A percentile compares a stretch with the other conserved stretches of the same genome.
Evolutionary conservation across 257 asterid species (phyloP).

Genomic region (Nicotiana knightiana): DNA sequence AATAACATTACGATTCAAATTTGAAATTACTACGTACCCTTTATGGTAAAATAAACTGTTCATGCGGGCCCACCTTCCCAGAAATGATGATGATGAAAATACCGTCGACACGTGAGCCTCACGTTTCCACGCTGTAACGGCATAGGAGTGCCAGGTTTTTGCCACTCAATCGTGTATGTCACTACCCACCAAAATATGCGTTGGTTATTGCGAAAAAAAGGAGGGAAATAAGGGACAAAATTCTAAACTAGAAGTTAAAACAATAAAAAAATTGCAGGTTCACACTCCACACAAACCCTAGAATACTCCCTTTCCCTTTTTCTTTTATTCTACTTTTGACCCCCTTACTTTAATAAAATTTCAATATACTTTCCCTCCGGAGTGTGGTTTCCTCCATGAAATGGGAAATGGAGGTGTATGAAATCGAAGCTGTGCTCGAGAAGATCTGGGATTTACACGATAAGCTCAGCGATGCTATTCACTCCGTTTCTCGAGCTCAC

Average conservation of each 20-base stretch:
- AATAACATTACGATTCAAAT: too few relatives aligned
- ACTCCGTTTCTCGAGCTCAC: slow-evolving; percentile 76
- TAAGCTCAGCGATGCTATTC: slow-evolving; percentile 94
- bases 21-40: too few relatives aligned
- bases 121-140: background rate
- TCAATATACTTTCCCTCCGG: slow-evolving; percentile 18
- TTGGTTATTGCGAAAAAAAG: slow-evolving; percentile 9
- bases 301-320: background rate
- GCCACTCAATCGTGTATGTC: background rate
- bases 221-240: background rate
- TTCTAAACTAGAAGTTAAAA: background rate
- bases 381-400: slow-evolving; percentile 32
- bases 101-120: background rate
- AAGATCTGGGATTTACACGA: slow-evolving; percentile 96
- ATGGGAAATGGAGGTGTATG: slow-evolving; percentile 89
- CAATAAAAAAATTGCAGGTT: background rate
- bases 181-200: slow-evolving; percentile 23
- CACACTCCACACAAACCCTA: background rate
- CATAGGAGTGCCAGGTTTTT: background rate
- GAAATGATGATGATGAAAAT: background rate
- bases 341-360: background rate
- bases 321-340: background rate
- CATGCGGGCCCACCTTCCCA: background rate
- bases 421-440: slow-evolving; percentile 78
- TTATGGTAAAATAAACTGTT: background rate